A percentile compares a stretch with the other conserved stretches of the same genome.
These are phyloP conservation scores for Achaetomium macrosporum DNA, from an alignment of 2,329 filamentous ascomycete genomes.

Conservation along the genomic window DNA sequence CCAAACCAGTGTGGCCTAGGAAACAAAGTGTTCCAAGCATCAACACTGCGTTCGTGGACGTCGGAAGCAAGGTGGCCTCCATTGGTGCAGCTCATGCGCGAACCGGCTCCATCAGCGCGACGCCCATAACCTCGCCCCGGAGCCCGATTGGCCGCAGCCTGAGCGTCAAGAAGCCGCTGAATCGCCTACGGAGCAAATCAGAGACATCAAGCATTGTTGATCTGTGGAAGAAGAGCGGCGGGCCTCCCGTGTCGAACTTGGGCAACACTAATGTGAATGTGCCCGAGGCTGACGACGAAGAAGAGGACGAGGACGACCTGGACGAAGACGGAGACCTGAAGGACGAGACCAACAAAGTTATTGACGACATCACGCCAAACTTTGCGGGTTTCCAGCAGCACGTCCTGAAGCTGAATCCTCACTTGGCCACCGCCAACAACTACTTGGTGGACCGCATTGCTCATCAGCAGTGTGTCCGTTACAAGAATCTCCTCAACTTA, in stretches of 20 bases:
- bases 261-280: conserved; percentile 30
- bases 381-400: conserved; percentile 72
- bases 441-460: conserved; percentile 76
- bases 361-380: conserved; percentile 65
- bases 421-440: conserved; percentile 47
- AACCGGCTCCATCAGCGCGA: conserved; percentile 55
- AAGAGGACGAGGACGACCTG: conserved; percentile 53
- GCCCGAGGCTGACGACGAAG: conserved; percentile 43
- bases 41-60: conserved; percentile 52
- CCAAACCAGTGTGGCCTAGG: conserved; percentile 45
- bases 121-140: conserved; percentile 49
- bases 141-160: conserved; percentile 43
- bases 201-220: conserved; percentile 43
- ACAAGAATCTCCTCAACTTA: conserved; percentile 66
- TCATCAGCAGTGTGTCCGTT: conserved; percentile 71
- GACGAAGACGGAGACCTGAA: conserved; percentile 58
- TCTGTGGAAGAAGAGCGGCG: conserved; percentile 49
- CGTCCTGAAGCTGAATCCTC: conserved; percentile 67
- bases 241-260: conserved; percentile 47
- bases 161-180: conserved; percentile 43
- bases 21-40: conserved; percentile 51
- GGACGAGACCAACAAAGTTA: conserved; percentile 55
- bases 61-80: conserved; percentile 49
- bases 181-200: conserved; percentile 52
- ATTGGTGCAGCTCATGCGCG: conserved; percentile 53